A percentile compares a stretch with the other conserved stretches of the same genome.
These are phyloP conservation scores for Citrus inodora DNA, from an alignment of 345 rosid genomes.

Conservation along the genomic window DNA sequence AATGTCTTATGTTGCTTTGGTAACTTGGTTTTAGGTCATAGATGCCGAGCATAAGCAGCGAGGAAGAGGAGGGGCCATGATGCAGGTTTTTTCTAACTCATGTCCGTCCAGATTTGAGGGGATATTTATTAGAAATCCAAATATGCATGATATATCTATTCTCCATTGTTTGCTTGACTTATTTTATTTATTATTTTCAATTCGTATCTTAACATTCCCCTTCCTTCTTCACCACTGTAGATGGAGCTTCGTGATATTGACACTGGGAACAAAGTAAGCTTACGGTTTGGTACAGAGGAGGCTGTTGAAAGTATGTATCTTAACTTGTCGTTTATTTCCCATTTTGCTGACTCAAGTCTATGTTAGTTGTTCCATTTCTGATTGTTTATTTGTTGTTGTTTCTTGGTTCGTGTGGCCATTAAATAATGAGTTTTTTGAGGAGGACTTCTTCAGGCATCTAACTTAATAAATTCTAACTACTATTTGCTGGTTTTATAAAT, in stretches of 20 bases:
- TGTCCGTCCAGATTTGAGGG: background rate
- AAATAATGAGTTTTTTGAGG: background rate
- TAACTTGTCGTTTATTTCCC: conserved; percentile 14
- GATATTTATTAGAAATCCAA: background rate
- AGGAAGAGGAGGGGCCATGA: conserved; percentile 94
- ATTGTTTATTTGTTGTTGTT: background rate
- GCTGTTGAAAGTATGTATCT: conserved; percentile 69
- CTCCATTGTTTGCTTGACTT: background rate
- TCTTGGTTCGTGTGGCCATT: background rate
- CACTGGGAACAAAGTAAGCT: conserved; percentile 72
- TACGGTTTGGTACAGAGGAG: conserved; percentile 86
- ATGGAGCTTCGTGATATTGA: conserved; percentile 94
- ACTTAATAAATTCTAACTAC: background rate
- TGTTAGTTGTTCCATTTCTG: background rate
- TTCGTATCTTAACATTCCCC: background rate
- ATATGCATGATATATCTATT: background rate
- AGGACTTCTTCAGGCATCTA: background rate
- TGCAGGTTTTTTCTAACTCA: conserved; percentile 47
- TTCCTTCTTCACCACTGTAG: conserved; percentile 27
- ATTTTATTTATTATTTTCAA: background rate
- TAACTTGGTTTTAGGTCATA: conserved; percentile 48
- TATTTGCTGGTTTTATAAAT: background rate
- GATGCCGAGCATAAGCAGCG: conserved; percentile 78
- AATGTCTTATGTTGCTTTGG: background rate
- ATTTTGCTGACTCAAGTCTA: background rate